Conservation (phyloP, 2,329 filamentous ascomycete species). For the Trichoderma arundinaceum region DNA sequence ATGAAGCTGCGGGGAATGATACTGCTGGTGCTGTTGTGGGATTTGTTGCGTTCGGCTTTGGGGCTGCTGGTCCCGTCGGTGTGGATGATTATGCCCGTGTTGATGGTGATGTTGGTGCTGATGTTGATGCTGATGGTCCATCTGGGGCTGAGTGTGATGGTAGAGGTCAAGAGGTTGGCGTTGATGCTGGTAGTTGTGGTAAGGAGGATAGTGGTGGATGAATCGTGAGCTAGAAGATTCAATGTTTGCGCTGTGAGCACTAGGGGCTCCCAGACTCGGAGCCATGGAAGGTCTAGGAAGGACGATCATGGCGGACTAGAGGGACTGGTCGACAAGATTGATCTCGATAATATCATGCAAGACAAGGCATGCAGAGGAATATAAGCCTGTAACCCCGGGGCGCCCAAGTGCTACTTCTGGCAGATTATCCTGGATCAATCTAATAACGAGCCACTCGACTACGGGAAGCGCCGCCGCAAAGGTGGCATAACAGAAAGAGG, state of each 20-base stretch:
- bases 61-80: background rate
- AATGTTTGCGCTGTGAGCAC: constrained; percentile 22
- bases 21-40: constrained; percentile 7
- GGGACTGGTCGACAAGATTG: constrained; percentile 33
- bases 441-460: constrained; percentile 30
- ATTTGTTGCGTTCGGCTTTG: background rate
- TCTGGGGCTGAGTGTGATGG: constrained; percentile 2
- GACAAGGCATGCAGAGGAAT: constrained; percentile 33
- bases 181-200: constrained; percentile 23
- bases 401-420: constrained; percentile 25
- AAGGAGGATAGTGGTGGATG: constrained; percentile 19
- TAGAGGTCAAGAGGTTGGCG: constrained; percentile 8
- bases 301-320: constrained; percentile 40
- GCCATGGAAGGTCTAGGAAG: constrained; percentile 37
- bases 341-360: constrained; percentile 39
- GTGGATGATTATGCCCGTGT: constrained; percentile 25
- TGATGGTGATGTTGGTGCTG: constrained; percentile 19
- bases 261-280: constrained; percentile 34
- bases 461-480: constrained; percentile 31
- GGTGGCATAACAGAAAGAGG: constrained; percentile 28
- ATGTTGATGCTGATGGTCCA: constrained; percentile 2
- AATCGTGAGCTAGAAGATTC: constrained; percentile 23
- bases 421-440: constrained; percentile 31
- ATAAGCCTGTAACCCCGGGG: constrained; percentile 36
- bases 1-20: constrained; percentile 10